Evolutionary conservation across 805 yeast species (phyloP), one percentile per base, ranked within the genome.

Genomic region (Ogataea corticis): DNA sequence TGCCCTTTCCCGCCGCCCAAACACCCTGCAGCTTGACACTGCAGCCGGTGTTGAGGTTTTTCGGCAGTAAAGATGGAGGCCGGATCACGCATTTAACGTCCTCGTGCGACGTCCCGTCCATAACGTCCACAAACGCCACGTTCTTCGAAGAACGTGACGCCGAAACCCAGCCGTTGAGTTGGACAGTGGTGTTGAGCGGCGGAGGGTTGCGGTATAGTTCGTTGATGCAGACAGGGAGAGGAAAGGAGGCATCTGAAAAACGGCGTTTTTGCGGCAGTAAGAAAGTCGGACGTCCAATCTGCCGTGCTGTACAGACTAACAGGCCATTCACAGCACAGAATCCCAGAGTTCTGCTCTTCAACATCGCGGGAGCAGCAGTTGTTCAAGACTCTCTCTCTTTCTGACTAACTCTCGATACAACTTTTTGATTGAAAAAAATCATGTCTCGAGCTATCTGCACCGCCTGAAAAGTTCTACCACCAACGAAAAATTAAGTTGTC

Each of bases 61-160:
- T 51, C 42, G 62, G 67, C 15, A 66, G 33, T 44, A 57, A 46
- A 4, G 63, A 54, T 7, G 68, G 68, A 12, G 71, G 71, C 2
- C 73, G 64, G 3, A 83, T 65, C 0, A 83, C 80, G 45, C 88
- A 76, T 57, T 76, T 79, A 46, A 91, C 59, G 13, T 76, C 72
- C 23, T 68, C 50, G 27, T 74, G 67, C 2, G 78, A 68, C 0
- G 94, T 75, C 0, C 98, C 98, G 62, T 94, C 98, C 2, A 76
- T 67, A 10, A 94, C 52, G 57, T 89, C 96, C 3, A 90, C 68
- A 63, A 94, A 94, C 0, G 89, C 85, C 3, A 87, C 73, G 43
- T 83, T 85, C 59, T 90, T 90, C 60, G 89, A 76, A 7, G 74
- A 64, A 40, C 97, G 75, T 2, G 88, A 77, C 0, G 90, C 76